These are phyloP conservation scores for Candida tetrigidarum DNA, from an alignment of 1,139 yeast species.

Conservation along the genomic window DNA sequence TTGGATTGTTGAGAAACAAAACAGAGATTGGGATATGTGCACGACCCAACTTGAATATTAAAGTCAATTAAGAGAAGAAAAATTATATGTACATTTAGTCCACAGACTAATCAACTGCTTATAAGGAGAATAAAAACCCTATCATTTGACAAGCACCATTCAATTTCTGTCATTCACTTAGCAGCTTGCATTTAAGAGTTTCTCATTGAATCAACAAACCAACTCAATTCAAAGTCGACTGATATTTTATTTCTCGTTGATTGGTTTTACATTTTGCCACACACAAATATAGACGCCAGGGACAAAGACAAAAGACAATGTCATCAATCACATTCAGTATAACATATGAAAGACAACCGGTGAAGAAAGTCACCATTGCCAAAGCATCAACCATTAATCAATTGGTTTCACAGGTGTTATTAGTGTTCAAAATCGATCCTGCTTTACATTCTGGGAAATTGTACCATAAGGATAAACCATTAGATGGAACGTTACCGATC, in stretches of 20 bases:
- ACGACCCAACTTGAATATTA: too few relatives aligned
- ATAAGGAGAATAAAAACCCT: too few relatives aligned
- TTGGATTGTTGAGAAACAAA: too few relatives aligned
- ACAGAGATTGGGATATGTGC: too few relatives aligned
- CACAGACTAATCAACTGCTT: too few relatives aligned
- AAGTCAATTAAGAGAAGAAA: too few relatives aligned
- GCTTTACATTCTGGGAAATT: constrained; percentile 29
- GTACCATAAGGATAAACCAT: constrained; percentile 30
- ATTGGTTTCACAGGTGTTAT: constrained; percentile 26
- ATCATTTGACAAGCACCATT: too few relatives aligned
- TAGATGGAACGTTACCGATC: constrained; percentile 38
- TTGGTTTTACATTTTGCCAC: not conserved
- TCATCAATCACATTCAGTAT: constrained; percentile 27
- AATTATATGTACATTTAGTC: too few relatives aligned
- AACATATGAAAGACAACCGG: constrained; percentile 19
- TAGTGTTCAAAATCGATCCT: constrained; percentile 11
- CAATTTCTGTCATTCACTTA: too few relatives aligned
- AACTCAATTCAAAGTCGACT: too few relatives aligned
- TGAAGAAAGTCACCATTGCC: constrained; percentile 30
- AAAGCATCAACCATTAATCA: constrained; percentile 34
- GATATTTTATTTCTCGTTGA: constrained; percentile 10
- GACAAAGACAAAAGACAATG: not conserved
- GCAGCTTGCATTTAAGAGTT: too few relatives aligned
- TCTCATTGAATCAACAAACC: too few relatives aligned
- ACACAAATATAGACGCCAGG: not conserved